phyloP scores from a whole-genome alignment of 1,284 basidiomycete genomes.

The Stygiomarasmius scandens region DNA sequence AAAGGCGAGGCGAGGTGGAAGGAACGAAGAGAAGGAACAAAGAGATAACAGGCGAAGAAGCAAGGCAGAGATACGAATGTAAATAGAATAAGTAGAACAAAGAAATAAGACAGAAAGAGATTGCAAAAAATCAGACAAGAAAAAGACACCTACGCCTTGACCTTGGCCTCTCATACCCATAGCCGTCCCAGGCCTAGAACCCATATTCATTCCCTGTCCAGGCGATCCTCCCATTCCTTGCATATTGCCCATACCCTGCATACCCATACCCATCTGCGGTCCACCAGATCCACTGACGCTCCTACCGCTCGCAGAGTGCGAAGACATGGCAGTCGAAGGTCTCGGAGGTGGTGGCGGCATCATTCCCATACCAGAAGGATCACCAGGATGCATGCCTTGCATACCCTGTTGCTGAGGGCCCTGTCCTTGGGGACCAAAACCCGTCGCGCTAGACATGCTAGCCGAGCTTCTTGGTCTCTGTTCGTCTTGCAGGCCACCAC shows the following conservation, averaged over 20 bases:
- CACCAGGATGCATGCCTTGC: neutral
- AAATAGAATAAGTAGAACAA: neutral
- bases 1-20: neutral
- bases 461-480: slow-evolving; percentile 10
- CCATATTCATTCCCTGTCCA: neutral
- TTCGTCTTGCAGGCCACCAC: neutral
- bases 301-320: slow-evolving; percentile 2
- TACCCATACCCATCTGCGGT: neutral
- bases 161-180: slow-evolving; percentile 12
- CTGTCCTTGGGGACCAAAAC: neutral
- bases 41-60: neutral
- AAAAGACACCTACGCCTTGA: slow-evolving; percentile 2
- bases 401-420: neutral
- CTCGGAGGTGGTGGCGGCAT: slow-evolving; percentile 11
- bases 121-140: neutral
- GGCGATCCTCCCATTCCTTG: slow-evolving; percentile 3
- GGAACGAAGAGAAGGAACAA: neutral
- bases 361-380: neutral
- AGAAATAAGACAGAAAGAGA: neutral
- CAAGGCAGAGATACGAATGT: neutral
- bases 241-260: slow-evolving; percentile 1
- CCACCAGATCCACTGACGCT: neutral
- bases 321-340: slow-evolving; percentile 11
- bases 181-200: slow-evolving; percentile 15
- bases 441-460: neutral